phyloP scores from a whole-genome alignment of 176 grass and related monocot species.

The Aegilops speltoides region DNA sequence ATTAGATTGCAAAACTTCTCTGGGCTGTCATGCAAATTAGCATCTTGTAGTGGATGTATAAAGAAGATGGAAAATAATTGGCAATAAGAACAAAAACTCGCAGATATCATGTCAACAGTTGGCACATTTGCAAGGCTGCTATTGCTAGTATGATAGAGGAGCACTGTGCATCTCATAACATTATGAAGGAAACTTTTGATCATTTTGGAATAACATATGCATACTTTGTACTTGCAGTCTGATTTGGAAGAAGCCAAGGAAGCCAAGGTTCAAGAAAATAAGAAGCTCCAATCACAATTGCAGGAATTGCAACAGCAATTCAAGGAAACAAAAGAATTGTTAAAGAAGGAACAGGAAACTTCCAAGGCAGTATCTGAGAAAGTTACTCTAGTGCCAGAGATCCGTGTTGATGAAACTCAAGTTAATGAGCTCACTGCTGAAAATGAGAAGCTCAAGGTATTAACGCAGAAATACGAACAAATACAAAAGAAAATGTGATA shows the following conservation, averaged over 20 bases:
- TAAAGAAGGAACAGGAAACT: constrained; percentile 57
- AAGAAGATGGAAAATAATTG: constrained; percentile 14
- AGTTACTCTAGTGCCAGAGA: constrained; percentile 51
- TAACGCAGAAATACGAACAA: constrained; percentile 5
- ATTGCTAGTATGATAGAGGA: background rate
- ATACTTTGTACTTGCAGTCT: constrained; percentile 46
- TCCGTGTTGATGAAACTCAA: constrained; percentile 58
- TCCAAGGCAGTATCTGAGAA: constrained; percentile 62
- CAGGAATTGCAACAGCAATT: constrained; percentile 66
- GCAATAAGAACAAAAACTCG: background rate
- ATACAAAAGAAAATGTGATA: background rate
- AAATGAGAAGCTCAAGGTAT: constrained; percentile 86
- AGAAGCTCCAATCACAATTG: constrained; percentile 59
- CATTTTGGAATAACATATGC: background rate
- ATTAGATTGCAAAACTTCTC: background rate
- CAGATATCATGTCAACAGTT: background rate
- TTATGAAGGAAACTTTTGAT: background rate
- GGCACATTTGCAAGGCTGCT: constrained; percentile 8
- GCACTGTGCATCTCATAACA: background rate
- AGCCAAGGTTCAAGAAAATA: constrained; percentile 76
- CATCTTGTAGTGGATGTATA: background rate
- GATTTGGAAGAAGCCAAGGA: constrained; percentile 94
- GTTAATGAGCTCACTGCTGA: constrained; percentile 69
- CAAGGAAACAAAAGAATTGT: constrained; percentile 63
- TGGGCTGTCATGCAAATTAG: constrained; percentile 19